Base-by-base conservation (phyloP, 2,329 filamentous ascomycete genomes). In the Chaetothyriales sp. region DNA sequence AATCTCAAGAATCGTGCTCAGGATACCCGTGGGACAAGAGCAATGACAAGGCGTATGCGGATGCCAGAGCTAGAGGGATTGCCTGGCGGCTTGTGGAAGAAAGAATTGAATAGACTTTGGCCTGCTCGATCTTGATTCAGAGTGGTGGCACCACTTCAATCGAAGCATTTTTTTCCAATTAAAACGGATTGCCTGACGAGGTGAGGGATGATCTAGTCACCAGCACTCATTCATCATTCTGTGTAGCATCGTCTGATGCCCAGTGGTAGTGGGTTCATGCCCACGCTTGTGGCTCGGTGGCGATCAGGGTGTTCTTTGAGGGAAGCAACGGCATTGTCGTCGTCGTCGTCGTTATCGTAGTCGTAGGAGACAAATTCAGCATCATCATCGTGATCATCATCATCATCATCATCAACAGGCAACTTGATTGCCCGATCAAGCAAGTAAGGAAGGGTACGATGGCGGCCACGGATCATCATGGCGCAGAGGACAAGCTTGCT, bases 401-500 rank as follows among this genome's bases (percentile, higher is more conserved):
- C 28, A 12, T 5, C 28, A 32, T 32, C 28, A 32, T 32, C 10
- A 9, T 70, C 66, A 53, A 58, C 64, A 0, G 68, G 68, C 43
- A 70, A 52, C 61, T 70, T 65, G 26, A 69, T 56, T 2, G 68
- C 68, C 26, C 68, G 63, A 60, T 79, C 75, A 54, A 79, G 72
- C 46, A 72, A 71, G 32, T 76, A 73, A 0, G 76, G 76, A 54
- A 79, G 59, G 10, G 73, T 74, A 44, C 76, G 64, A 64, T 79
- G 75, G 39, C 76, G 61, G 1, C 76, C 76, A 50, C 76, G 63
- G 22, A 78, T 62, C 75, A 78, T 78, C 48, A 78, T 71, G 2
- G 69, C 69, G 55, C 73, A 76, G 18, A 78, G 62, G 1, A 79
- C 69, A 44, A 79, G 59, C 62, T 79, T 79, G 57, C 72, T 74